Conservation (phyloP, 2,329 filamentous ascomycete genomes). For the Alternaria brassicicola region DNA sequence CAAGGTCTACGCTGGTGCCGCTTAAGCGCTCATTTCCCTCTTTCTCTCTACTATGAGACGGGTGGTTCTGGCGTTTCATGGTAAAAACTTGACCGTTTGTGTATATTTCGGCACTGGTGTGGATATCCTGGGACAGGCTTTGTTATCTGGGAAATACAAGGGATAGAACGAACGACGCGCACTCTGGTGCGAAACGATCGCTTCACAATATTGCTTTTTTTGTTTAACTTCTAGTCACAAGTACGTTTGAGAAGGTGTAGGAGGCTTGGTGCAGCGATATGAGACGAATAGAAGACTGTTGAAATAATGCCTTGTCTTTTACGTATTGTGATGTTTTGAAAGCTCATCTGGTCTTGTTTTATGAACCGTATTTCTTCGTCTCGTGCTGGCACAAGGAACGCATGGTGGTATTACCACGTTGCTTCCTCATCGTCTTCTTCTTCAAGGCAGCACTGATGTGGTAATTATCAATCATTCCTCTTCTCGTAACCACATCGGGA, state of each 20-base stretch:
- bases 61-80: slow-evolving; percentile 10
- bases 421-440: background rate
- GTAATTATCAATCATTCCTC: background rate
- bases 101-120: background rate
- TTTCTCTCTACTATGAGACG: background rate
- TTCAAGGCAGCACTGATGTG: background rate
- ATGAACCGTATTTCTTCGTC: background rate
- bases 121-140: slow-evolving; percentile 3
- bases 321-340: background rate
- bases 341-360: background rate
- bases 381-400: background rate
- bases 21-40: slow-evolving; percentile 5
- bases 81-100: background rate
- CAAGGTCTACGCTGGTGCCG: slow-evolving; percentile 33
- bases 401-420: background rate
- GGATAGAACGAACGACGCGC: background rate
- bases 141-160: background rate
- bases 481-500: background rate
- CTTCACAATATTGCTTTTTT: slow-evolving; percentile 12
- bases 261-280: slow-evolving; percentile 22
- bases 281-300: slow-evolving; percentile 1
- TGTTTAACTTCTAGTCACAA: slow-evolving; percentile 12
- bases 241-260: background rate
- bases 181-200: slow-evolving; percentile 6
- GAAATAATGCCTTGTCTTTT: background rate